These are phyloP conservation scores for Cryptosporidium canis DNA, from an alignment of 169 alveolate genomes.

Conservation along the genomic window DNA sequence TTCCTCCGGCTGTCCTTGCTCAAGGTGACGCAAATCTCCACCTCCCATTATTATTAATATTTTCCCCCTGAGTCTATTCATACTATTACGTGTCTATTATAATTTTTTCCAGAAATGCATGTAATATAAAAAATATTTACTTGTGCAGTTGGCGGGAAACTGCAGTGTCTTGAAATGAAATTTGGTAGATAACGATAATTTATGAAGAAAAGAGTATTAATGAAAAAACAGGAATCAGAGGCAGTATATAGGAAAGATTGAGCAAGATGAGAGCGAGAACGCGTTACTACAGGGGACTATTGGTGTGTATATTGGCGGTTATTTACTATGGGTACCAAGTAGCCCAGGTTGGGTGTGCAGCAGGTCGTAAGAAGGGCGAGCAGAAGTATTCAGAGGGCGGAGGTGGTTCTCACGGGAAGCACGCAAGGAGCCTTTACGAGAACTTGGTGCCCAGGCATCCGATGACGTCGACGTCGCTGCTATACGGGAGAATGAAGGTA, in stretches of 20 bases:
- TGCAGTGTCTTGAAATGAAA: background rate
- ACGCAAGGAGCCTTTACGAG: conserved; percentile 11
- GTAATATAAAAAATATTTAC: background rate
- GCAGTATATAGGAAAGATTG: background rate
- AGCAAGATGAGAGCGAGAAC: background rate
- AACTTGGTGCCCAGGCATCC: conserved; percentile 59
- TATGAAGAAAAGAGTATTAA: background rate
- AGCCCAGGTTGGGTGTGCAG: background rate
- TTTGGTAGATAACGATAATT: background rate
- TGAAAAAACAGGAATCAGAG: background rate
- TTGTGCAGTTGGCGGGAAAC: conserved; percentile 22
- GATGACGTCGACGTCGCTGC: conserved; percentile 14
- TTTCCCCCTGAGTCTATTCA: background rate
- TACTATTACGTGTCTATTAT: background rate
- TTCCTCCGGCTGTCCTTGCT: no score
- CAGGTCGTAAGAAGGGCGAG: background rate
- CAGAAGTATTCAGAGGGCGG: background rate
- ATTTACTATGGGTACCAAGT: background rate
- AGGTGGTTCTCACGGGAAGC: background rate
- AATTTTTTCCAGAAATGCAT: background rate
- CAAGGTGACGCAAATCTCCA: no score
- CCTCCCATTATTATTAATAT: no score
- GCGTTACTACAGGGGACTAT: background rate
- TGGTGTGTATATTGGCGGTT: background rate
- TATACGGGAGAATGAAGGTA: conserved; percentile 62